Evolutionary conservation across 208 protist genomes (phyloP), one percentile per base, ranked within the genome.

Genomic region (Phytomonas sp.): DNA sequence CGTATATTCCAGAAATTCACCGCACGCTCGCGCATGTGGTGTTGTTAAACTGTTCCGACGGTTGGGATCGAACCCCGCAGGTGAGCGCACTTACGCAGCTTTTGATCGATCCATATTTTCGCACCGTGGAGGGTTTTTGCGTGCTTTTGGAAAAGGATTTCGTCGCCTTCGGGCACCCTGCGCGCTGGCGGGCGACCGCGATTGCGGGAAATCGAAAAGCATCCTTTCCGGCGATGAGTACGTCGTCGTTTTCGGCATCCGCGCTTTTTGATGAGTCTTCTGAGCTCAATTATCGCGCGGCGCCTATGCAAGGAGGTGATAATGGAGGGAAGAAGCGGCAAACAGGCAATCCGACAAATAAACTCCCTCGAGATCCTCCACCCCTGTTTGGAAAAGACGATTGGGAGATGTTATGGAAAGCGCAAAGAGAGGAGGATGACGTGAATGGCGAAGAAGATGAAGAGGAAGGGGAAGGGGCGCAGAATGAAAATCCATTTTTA

Each of bases 111-210:
- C 94, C 96, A 0, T 97, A 90, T 78, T 98, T 94, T 70, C 82
- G 97, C 62, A 98, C 96, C 23, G 72, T 96, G n/a, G 72, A 86
- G 23, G 96, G 97, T 0, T 97, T 98, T 62, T 80, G 80, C 56
- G 61, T 91, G 0, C 71, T 98, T 11, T 77, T 98, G 29, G 94
- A 98, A 72, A 97, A 97, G 62, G 97, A 99, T 56, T 96, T 97
- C 77, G 72, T 89, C 4, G 73, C 80, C 1, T 91, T 94, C 76
- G 97, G 97, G 0, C 97, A 99, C 49, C 77, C 77, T 16, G 60
- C 67, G 33, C 73, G 72, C 33, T 32, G 31, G 29, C 77, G 77
- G 11, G 69, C 72, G 26, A 67, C 72, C 0, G 67, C 52, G 16
- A 63, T 80, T 33, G 60, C 49, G 12, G 76, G 76, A 19, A 80